These are phyloP conservation scores for Pestalotiopsis sp. DNA, from an alignment of 2,329 filamentous ascomycete species.

Conservation along the genomic window DNA sequence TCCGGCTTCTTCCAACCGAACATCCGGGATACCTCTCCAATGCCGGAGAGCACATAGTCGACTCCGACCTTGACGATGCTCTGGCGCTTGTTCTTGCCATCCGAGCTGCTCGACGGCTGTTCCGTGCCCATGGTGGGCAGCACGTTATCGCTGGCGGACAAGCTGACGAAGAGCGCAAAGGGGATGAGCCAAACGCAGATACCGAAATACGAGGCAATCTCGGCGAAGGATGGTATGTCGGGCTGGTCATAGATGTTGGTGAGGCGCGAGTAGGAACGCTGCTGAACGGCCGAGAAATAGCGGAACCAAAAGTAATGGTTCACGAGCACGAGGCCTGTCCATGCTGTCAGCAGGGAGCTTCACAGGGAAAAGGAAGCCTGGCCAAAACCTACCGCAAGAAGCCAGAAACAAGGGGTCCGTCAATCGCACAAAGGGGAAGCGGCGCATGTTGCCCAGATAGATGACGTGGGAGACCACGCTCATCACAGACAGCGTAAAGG, in stretches of 20 bases:
- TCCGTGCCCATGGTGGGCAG: conserved; percentile 89
- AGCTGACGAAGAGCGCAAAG: conserved; percentile 90
- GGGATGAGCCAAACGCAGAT: conserved; percentile 96
- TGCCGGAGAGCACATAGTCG: conserved; percentile 55
- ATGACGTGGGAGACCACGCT: conserved; percentile 81
- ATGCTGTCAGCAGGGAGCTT: conserved; percentile 20
- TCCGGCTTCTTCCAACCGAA: conserved; percentile 44
- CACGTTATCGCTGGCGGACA: conserved; percentile 94
- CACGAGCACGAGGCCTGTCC: conserved; percentile 74
- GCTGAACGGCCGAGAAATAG: conserved; percentile 75
- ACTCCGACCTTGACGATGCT: conserved; percentile 70
- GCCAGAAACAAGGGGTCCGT: conserved; percentile 83
- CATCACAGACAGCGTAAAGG: conserved; percentile 71
- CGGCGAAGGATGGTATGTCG: conserved; percentile 79
- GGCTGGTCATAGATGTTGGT: conserved; percentile 65
- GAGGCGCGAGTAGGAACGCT: conserved; percentile 58
- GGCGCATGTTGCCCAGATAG: conserved; percentile 83
- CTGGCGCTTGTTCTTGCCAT: conserved; percentile 56
- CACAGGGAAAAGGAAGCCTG: neutral
- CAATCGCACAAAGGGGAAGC: conserved; percentile 78
- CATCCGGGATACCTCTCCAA: conserved; percentile 47
- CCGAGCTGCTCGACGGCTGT: conserved; percentile 48
- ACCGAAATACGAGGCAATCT: conserved; percentile 95
- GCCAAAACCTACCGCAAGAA: conserved; percentile 69
- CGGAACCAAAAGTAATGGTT: conserved; percentile 98